Percentiles rank a stretch among this genome's conserved stretches.
phyloP scores from a whole-genome alignment of 306 rosid genomes.

The Begonia masoniana region DNA sequence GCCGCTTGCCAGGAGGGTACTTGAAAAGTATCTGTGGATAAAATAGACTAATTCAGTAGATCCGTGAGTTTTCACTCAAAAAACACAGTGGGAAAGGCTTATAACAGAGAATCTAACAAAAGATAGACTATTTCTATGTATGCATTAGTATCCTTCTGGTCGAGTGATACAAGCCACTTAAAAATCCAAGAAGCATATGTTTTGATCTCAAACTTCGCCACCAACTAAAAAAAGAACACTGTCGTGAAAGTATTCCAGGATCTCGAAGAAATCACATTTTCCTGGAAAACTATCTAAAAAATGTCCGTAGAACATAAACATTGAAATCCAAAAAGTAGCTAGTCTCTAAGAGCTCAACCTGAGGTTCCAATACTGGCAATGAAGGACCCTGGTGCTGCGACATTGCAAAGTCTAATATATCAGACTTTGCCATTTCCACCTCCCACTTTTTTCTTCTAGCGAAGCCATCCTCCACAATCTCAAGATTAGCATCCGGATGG shows the following conservation, averaged over 20 bases:
- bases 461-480: constrained; percentile 51
- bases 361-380: constrained; percentile 69
- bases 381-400: constrained; percentile 35
- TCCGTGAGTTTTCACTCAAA: no score
- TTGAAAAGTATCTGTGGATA: constrained; percentile 62
- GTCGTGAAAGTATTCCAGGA: no score
- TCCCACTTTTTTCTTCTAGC: constrained; percentile 66
- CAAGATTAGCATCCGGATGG: constrained; percentile 76
- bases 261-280: no score
- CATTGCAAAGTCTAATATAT: constrained; percentile 26
- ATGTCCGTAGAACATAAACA: background rate
- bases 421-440: constrained; percentile 34
- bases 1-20: constrained; percentile 71
- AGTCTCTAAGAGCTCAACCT: constrained; percentile 40
- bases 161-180: no score
- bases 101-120: no score
- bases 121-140: no score
- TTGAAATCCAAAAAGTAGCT: constrained; percentile 5
- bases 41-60: background rate
- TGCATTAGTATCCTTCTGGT: no score
- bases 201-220: no score
- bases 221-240: no score
- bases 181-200: no score
- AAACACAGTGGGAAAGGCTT: no score
- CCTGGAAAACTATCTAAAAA: no score